Conservation (phyloP, 2,329 filamentous ascomycete species). For the Aspergillus viridinutans region DNA sequence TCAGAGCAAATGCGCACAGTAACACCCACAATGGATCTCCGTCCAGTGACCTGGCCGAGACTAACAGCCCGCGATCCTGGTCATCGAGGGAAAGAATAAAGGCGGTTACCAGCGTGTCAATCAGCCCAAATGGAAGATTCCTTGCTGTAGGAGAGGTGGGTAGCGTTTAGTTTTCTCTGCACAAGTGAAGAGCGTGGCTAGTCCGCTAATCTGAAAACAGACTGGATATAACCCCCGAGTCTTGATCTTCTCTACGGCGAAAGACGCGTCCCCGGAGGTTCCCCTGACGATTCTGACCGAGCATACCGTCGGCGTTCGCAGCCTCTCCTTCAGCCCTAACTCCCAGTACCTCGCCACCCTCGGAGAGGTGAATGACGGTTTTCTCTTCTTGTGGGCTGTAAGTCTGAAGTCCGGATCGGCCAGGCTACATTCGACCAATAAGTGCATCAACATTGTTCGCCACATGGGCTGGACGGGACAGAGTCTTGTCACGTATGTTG, state of each 20-base stretch:
- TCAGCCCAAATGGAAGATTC: slow-evolving; percentile 82
- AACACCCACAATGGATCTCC: slow-evolving; percentile 45
- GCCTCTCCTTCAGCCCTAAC: slow-evolving; percentile 84
- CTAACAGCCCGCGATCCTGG: slow-evolving; percentile 65
- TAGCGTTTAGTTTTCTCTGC: neutral
- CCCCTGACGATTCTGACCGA: slow-evolving; percentile 84
- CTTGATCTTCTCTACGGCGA: slow-evolving; percentile 74
- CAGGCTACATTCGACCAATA: slow-evolving; percentile 78
- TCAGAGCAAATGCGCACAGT: slow-evolving; percentile 47
- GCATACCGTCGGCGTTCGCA: slow-evolving; percentile 83
- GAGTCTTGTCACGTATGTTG: slow-evolving; percentile 65
- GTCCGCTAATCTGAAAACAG: slow-evolving; percentile 29
- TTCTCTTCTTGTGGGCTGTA: slow-evolving; percentile 85
- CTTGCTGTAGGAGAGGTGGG: slow-evolving; percentile 81
- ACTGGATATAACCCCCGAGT: slow-evolving; percentile 91
- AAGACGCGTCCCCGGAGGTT: slow-evolving; percentile 72
- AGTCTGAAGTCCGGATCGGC: slow-evolving; percentile 77
- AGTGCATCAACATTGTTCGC: slow-evolving; percentile 81
- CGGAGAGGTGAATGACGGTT: slow-evolving; percentile 86
- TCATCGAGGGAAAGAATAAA: slow-evolving; percentile 90
- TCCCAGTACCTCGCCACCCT: slow-evolving; percentile 83
- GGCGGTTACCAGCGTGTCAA: slow-evolving; percentile 81
- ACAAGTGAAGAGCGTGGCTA: neutral
- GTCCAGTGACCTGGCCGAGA: slow-evolving; percentile 54
- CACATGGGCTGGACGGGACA: slow-evolving; percentile 89